Evolutionary conservation across 129 eudicot genomes (phyloP), one percentile per base, ranked within the genome.

Genomic region (Helichrysum umbraculigerum): DNA sequence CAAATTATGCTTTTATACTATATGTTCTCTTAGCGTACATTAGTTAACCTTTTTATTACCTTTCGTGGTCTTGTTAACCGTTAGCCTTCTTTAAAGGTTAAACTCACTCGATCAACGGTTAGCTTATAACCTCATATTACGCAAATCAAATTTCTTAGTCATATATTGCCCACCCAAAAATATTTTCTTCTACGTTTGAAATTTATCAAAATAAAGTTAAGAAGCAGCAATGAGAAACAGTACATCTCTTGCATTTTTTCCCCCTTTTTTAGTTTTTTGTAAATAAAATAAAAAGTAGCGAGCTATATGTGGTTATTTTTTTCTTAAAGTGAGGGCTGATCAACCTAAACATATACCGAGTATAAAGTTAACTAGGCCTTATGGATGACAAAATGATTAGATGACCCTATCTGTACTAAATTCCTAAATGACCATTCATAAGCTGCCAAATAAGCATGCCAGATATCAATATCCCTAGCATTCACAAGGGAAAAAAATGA

Each of bases 401-500:
- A 67, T 67, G 71, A 37, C 71, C 71, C 71, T 19, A 67, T 67
- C 71, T 41, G 7, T 67, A 35, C n/a, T 41, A 16, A 37, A 66
- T 66, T 66, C 71, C 54, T 35, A 32, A 34, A 66, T 17, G 52
- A 9, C 71, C 71, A 66, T 16, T 66, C 17, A 66, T 19, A 35
- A 4, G 28, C 15, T 66, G 50, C 54, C 71, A 66, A 17, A 37
- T 37, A 66, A 66, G 71, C 71, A 37, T 66, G 51, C 51, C n/a
- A 66, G 54, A 66, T 66, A 66, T 66, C 71, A 25, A 25, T n/a
- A 34, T n/a, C 14, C 37, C 51, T n/a, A n/a, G 14, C 3, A 15
- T 66, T 33, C 8, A n/a, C 9, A 17, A 54, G 60, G n/a, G 17
- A 17, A 52, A 52, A 37, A 25, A 47, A 10, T 7, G 54, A 44